These are phyloP conservation scores for Leishmania amazonensis DNA, from an alignment of 208 protist genomes.

Conservation along the genomic window DNA sequence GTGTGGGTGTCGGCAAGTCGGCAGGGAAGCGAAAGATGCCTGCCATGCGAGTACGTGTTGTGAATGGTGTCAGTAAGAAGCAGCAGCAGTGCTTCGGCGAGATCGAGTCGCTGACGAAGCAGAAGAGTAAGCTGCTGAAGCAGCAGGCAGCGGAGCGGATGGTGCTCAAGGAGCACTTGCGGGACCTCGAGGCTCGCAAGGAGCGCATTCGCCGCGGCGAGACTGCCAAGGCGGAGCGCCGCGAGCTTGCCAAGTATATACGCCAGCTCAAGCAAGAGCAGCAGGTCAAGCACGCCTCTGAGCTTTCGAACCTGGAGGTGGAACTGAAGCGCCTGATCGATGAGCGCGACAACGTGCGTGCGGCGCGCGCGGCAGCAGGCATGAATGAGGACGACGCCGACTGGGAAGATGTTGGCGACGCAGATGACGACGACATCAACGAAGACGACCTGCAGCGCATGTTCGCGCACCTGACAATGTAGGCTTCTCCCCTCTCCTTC, in stretches of 20 bases:
- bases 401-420: slow-evolving; percentile 61
- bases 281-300: slow-evolving; percentile 70
- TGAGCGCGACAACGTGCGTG: slow-evolving; percentile 32
- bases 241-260: slow-evolving; percentile 91
- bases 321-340: slow-evolving; percentile 52
- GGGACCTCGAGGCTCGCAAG: slow-evolving; percentile 67
- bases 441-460: slow-evolving; percentile 79
- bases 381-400: slow-evolving; percentile 52
- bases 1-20: slow-evolving; percentile 13
- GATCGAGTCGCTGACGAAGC: slow-evolving; percentile 33
- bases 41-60: slow-evolving; percentile 16
- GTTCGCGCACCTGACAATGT: slow-evolving; percentile 86
- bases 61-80: slow-evolving; percentile 15
- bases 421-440: slow-evolving; percentile 28
- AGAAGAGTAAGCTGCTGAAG: slow-evolving; percentile 70
- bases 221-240: slow-evolving; percentile 80
- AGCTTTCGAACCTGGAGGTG: slow-evolving; percentile 63
- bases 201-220: slow-evolving; percentile 68
- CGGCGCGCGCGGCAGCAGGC: slow-evolving; percentile 18
- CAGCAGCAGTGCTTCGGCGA: slow-evolving; percentile 20
- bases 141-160: slow-evolving; percentile 82
- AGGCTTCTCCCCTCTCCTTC: not conserved
- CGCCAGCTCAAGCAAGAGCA: slow-evolving; percentile 81
- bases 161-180: slow-evolving; percentile 82
- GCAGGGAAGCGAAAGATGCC: slow-evolving; percentile 6